Conservation (phyloP, 306 rosid genomes). For the Cicer cuneatum region DNA sequence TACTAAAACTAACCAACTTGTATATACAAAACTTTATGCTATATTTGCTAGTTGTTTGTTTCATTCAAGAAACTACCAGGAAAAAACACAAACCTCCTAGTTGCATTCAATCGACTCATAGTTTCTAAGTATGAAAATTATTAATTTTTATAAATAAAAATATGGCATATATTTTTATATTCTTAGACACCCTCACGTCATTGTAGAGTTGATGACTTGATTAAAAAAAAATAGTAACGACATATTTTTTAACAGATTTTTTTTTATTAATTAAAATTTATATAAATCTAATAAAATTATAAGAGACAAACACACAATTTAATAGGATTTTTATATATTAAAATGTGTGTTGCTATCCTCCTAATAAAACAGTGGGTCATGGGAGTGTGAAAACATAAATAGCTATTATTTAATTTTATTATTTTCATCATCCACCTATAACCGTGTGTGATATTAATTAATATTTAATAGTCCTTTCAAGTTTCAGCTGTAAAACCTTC, state of each 20-base stretch:
- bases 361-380: constrained; percentile 35
- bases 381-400: constrained; percentile 3
- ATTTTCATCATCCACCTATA: constrained; percentile 28
- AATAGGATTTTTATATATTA: too few relatives aligned
- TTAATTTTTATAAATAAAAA: not conserved
- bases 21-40: not conserved
- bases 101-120: constrained; percentile 31
- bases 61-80: constrained; percentile 40
- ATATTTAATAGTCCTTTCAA: constrained; percentile 37
- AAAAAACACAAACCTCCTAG: constrained; percentile 40
- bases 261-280: too few relatives aligned
- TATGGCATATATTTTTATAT: not conserved
- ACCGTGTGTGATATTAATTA: constrained; percentile 33
- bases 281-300: too few relatives aligned
- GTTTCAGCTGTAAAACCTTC: constrained; percentile 24
- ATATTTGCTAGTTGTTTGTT: constrained; percentile 36
- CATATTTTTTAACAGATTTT: too few relatives aligned
- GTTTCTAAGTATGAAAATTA: not conserved
- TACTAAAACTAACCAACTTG: not conserved
- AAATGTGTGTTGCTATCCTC: too few relatives aligned
- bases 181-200: constrained; percentile 6
- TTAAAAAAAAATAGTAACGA: too few relatives aligned
- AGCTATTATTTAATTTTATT: constrained; percentile 20
- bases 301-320: too few relatives aligned
- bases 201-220: not conserved